A percentile compares a stretch with the other conserved stretches of the same genome.
Conservation (phyloP, 495 filamentous ascomycete species). For the Hypoxylon cercidicola region DNA sequence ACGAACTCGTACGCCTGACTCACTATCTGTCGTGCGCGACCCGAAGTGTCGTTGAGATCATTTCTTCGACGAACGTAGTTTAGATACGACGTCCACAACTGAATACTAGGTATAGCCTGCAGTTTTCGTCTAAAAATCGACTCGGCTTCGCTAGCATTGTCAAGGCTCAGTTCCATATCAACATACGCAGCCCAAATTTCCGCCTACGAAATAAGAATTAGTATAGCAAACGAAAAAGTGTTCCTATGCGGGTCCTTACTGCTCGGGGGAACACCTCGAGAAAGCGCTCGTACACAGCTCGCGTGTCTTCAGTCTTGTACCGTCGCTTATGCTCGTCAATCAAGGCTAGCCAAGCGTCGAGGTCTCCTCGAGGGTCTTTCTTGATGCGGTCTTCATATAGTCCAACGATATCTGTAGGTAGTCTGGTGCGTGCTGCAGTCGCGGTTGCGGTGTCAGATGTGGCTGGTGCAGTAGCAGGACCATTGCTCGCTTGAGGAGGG, state of each 20-base stretch:
- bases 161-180: conserved; percentile 85
- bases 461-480: conserved; percentile 19
- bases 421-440: conserved; percentile 41
- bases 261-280: conserved; percentile 87
- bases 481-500: conserved; percentile 43
- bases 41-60: conserved; percentile 83
- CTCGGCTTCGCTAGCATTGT: conserved; percentile 80
- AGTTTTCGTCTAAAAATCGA: conserved; percentile 82
- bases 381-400: conserved; percentile 89
- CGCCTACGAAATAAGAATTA: conserved; percentile 67
- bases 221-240: conserved; percentile 1
- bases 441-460: conserved; percentile 27
- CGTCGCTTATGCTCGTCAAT: conserved; percentile 86
- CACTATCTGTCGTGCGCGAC: conserved; percentile 77
- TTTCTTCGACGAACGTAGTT: conserved; percentile 94
- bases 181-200: conserved; percentile 88
- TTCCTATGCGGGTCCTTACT: conserved; percentile 66
- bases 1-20: conserved; percentile 90
- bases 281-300: conserved; percentile 85
- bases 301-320: conserved; percentile 81
- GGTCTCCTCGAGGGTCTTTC: conserved; percentile 90
- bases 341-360: conserved; percentile 87
- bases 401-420: conserved; percentile 81
- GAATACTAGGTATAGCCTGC: conserved; percentile 76
- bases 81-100: conserved; percentile 92